Base-by-base conservation (phyloP, 2,329 filamentous ascomycete species). In the Cercospora beticola region DNA sequence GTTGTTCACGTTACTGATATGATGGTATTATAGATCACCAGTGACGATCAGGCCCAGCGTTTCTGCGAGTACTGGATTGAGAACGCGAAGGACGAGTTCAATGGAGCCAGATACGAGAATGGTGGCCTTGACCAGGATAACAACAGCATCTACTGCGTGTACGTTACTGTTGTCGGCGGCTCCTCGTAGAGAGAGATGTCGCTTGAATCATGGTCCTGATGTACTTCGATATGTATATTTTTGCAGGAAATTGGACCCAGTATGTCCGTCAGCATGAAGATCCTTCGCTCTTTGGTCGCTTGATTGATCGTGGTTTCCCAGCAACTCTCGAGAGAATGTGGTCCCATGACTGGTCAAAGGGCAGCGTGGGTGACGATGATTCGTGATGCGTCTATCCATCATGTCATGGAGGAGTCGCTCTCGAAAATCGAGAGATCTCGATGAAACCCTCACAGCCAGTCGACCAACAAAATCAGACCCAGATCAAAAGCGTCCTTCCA, bases 91-190 rank as follows among this genome's bases (percentile, higher is more conserved):
- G 67, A 66, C 4, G 68, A 68, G 31, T 71, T 71, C 60, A 64
- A 68, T 0, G 65, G 62, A 18, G 67, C 68, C n/a, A 64, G 26
- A 30, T 71, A 68, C 46, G 54, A 65, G 16, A 68, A 70, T 64
- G 70, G 70, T 23, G 68, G 68, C 23, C 57, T 71, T 6, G 68
- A 71, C 62, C 61, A 58, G 12, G 70, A 71, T 26, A 70, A 68
- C 52, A 54, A 58, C 4, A 52, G 18, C 28, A 68, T 71, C 58
- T 65, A 68, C 57, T 71, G 70, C 64, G 70, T 71, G 18, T 68
- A 68, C 33, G 58, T 28, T 12, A 65, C 61, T 12, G 43, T 52
- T 18, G 46, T 8, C 16, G 23, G 33, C 7, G 26, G 52, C 10
- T 56, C 12, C 6, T 23, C 52, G 21, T 33, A 57, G 52, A 52